Evolutionary conservation across 768 basidiomycete genomes (phyloP).

Genomic region (Termitomyces sp.): DNA sequence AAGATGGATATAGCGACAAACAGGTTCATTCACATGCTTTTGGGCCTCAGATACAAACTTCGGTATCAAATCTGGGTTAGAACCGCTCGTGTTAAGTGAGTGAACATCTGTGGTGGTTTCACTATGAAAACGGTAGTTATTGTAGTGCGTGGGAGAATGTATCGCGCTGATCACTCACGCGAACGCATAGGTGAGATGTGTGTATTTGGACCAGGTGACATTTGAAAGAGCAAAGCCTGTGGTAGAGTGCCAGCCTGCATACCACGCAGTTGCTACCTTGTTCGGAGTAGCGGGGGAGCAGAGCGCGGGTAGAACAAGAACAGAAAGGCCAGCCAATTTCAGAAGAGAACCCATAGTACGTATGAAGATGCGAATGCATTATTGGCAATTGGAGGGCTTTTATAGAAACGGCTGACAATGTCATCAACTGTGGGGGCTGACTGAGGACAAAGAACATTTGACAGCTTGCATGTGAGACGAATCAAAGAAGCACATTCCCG

Average conservation of each 20-base stretch:
- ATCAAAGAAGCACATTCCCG: neutral
- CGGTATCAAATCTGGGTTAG: slow-evolving; percentile 46
- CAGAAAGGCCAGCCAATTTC: slow-evolving; percentile 5
- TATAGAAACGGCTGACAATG: slow-evolving; percentile 1
- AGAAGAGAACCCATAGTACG: slow-evolving; percentile 6
- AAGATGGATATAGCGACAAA: neutral
- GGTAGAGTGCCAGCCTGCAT: slow-evolving; percentile 59
- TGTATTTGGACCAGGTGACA: slow-evolving; percentile 66
- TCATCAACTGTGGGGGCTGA: neutral
- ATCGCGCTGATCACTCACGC: slow-evolving; percentile 39
- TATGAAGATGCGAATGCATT: neutral
- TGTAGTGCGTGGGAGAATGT: neutral
- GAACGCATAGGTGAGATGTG: slow-evolving; percentile 63
- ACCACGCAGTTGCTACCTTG: slow-evolving; percentile 53
- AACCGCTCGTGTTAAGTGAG: slow-evolving; percentile 31
- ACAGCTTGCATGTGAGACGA: neutral
- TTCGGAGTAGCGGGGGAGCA: slow-evolving; percentile 8
- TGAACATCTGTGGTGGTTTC: slow-evolving; percentile 32
- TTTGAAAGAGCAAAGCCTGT: slow-evolving; percentile 42
- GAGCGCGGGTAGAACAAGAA: slow-evolving; percentile 7
- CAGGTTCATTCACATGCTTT: slow-evolving; percentile 28
- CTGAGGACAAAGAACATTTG: neutral
- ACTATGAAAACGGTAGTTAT: slow-evolving; percentile 15
- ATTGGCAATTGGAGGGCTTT: neutral
- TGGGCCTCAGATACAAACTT: slow-evolving; percentile 50